phyloP scores from a whole-genome alignment of 1,284 basidiomycete species.

The Ustilago shanxiensis region DNA sequence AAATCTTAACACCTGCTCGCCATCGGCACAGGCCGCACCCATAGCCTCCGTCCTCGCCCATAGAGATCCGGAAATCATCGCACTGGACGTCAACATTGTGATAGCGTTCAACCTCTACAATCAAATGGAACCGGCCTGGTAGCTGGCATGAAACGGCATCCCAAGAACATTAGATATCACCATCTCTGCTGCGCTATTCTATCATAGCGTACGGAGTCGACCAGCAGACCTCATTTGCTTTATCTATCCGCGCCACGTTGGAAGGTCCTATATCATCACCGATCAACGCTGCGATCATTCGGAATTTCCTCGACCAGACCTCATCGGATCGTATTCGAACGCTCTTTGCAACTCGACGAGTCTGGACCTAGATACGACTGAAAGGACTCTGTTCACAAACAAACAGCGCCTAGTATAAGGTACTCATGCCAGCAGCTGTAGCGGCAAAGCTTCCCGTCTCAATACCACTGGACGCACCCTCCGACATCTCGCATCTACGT shows the following conservation, averaged over 20 bases:
- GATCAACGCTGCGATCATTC: background rate
- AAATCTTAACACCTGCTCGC: constrained; percentile 10
- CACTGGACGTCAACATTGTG: background rate
- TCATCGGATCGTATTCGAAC: background rate
- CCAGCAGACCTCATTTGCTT: constrained; percentile 10
- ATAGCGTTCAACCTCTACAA: background rate
- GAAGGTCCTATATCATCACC: background rate
- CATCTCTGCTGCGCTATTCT: too few species aligned
- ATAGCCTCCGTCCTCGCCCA: background rate
- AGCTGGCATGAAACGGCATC: constrained; percentile 17
- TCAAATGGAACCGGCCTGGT: background rate
- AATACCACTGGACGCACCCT: constrained; percentile 4
- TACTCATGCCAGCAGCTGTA: constrained; percentile 18
- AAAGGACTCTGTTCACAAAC: background rate
- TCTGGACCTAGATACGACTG: background rate
- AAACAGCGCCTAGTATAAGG: background rate
- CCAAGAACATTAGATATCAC: too few species aligned
- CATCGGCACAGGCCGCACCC: background rate
- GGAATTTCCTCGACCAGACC: background rate
- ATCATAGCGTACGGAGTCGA: background rate
- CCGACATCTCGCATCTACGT: background rate
- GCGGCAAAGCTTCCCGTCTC: constrained; percentile 1
- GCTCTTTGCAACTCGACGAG: background rate
- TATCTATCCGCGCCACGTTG: constrained; percentile 6
- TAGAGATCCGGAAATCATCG: background rate